Conservation (phyloP, 306 rosid genomes). For the Malus fusca region DNA sequence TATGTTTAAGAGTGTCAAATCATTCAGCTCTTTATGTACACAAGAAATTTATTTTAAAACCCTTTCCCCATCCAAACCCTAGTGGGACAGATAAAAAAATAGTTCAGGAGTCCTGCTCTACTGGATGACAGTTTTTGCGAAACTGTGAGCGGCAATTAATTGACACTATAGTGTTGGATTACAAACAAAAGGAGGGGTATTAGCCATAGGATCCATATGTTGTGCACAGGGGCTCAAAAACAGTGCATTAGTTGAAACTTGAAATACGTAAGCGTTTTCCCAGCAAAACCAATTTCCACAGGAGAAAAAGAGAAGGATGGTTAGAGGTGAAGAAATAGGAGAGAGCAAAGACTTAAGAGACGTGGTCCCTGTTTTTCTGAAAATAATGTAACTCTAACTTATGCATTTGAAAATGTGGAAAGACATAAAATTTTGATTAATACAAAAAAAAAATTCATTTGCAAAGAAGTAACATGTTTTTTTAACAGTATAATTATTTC, state of each 20-base stretch:
- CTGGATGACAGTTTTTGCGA: background rate
- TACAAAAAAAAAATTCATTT: too few species aligned
- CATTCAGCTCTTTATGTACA: background rate
- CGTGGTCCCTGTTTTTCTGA: background rate
- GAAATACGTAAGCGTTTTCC: background rate
- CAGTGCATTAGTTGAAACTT: background rate
- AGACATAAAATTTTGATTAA: too few species aligned
- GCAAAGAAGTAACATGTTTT: too few species aligned
- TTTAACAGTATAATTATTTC: background rate
- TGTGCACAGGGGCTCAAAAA: background rate
- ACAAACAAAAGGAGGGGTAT: background rate
- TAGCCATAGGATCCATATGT: background rate
- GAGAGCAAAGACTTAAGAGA: background rate
- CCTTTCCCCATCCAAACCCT: background rate
- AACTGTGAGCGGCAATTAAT: background rate
- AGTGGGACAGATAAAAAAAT: background rate
- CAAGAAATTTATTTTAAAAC: background rate
- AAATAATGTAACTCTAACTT: background rate
- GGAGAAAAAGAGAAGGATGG: background rate
- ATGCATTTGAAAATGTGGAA: background rate
- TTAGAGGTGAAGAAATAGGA: background rate
- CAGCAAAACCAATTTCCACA: background rate
- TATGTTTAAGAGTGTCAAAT: background rate
- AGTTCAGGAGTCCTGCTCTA: background rate
- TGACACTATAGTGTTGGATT: background rate